Evolutionary conservation across 2,329 filamentous ascomycete species (phyloP).

Genomic region (Aspergillus costaricaensis): DNA sequence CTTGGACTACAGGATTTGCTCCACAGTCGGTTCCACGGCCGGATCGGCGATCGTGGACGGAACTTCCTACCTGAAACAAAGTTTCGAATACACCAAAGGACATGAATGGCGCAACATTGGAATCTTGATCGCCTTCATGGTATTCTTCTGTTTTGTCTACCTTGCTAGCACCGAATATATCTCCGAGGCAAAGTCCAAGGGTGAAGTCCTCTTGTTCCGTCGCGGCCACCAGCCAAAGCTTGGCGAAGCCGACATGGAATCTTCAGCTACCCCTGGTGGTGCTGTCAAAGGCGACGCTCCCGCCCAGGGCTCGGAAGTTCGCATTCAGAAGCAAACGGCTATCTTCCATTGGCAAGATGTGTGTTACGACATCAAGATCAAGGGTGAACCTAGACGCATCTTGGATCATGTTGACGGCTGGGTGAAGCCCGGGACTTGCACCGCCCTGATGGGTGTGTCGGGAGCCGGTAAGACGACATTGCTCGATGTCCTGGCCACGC

Average conservation of each 20-base stretch:
- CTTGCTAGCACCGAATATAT: constrained; percentile 46
- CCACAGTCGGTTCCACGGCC: constrained; percentile 56
- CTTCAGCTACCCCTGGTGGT: not conserved
- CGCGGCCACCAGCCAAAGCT: constrained; percentile 42
- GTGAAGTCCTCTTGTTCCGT: constrained; percentile 72
- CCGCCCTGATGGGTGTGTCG: constrained; percentile 84
- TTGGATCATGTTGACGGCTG: constrained; percentile 85
- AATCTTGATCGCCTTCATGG: constrained; percentile 63
- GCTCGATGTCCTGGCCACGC: constrained; percentile 83
- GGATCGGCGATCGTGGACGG: constrained; percentile 59
- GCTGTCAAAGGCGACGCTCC: constrained; percentile 34
- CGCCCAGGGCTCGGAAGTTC: constrained; percentile 28
- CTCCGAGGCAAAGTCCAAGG: constrained; percentile 69
- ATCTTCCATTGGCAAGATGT: constrained; percentile 85
- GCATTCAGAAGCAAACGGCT: constrained; percentile 66
- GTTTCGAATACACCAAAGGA: constrained; percentile 58
- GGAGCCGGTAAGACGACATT: constrained; percentile 92
- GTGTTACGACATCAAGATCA: constrained; percentile 80
- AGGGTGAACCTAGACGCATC: constrained; percentile 70
- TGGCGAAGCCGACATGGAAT: constrained; percentile 4
- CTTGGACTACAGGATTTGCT: constrained; percentile 53
- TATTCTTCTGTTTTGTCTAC: constrained; percentile 61
- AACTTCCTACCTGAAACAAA: constrained; percentile 56
- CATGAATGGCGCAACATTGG: constrained; percentile 70
- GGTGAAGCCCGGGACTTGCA: constrained; percentile 89